Conservation (phyloP, 306 rosid species). For the Herpetospermum pedunculosum region DNA sequence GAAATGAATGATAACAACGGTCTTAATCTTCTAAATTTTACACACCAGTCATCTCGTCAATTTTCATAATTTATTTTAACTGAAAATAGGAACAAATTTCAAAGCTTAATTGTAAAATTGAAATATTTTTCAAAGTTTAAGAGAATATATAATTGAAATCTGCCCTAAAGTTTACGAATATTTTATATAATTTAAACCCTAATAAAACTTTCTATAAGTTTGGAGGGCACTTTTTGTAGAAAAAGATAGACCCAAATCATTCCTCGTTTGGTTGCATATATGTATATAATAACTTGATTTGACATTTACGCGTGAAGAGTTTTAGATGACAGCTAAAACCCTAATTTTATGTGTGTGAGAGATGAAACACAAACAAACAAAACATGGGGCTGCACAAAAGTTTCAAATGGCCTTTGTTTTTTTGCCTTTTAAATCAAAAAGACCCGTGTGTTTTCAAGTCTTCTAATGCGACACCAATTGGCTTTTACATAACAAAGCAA, state of each 20-base stretch:
- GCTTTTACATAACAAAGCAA: constrained; percentile 40
- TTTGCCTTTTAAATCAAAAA: constrained; percentile 8
- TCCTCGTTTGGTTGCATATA: background rate
- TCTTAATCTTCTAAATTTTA: too few relatives aligned
- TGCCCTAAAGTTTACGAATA: too few relatives aligned
- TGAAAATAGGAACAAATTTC: too few relatives aligned
- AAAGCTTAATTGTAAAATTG: too few relatives aligned
- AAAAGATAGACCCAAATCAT: background rate
- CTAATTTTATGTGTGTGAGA: background rate
- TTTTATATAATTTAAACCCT: too few relatives aligned
- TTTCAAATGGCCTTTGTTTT: background rate
- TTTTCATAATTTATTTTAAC: too few relatives aligned
- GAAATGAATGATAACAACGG: too few relatives aligned
- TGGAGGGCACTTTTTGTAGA: background rate
- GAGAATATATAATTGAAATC: too few relatives aligned
- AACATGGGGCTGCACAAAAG: background rate
- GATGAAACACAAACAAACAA: background rate
- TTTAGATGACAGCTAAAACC: background rate
- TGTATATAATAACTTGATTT: background rate
- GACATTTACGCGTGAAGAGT: background rate
- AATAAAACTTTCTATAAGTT: background rate
- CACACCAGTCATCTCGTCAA: too few relatives aligned
- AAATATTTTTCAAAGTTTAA: too few relatives aligned
- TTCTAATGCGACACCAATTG: constrained; percentile 44
- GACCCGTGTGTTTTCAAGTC: constrained; percentile 21